A percentile compares a stretch with the other conserved stretches of the same genome.
These are phyloP conservation scores for Venturia effusa DNA, from an alignment of 2,329 filamentous ascomycete species.

Conservation along the genomic window DNA sequence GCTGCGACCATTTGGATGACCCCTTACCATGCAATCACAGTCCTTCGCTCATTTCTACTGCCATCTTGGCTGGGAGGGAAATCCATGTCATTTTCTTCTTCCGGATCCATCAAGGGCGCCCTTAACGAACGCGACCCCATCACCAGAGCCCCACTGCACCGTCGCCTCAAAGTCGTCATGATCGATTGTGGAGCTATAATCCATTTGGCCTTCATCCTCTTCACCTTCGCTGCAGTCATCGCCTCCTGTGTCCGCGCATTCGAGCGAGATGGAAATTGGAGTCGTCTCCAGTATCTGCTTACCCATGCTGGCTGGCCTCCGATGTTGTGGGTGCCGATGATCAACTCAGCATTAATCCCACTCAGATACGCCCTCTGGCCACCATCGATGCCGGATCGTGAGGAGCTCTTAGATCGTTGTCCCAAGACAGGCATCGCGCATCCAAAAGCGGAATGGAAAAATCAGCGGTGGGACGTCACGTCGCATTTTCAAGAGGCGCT, in stretches of 20 bases:
- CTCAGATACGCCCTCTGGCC: slow-evolving; percentile 10
- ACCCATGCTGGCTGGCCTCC: slow-evolving; percentile 55
- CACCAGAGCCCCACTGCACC: slow-evolving; percentile 32
- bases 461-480: slow-evolving; percentile 16
- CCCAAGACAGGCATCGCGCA: slow-evolving; percentile 12
- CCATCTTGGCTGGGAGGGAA: slow-evolving; percentile 48
- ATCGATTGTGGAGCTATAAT: slow-evolving; percentile 46
- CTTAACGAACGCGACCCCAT: slow-evolving; percentile 46
- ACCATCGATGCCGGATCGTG: slow-evolving; percentile 11
- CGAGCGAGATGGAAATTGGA: slow-evolving; percentile 26
- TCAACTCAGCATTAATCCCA: slow-evolving; percentile 7
- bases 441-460: slow-evolving; percentile 13
- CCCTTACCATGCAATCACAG: slow-evolving; percentile 48
- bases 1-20: slow-evolving; percentile 53
- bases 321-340: slow-evolving; percentile 43
- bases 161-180: slow-evolving; percentile 43
- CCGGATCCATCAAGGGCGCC: slow-evolving; percentile 44
- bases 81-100: slow-evolving; percentile 48
- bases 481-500: slow-evolving; percentile 4
- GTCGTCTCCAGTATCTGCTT: slow-evolving; percentile 41
- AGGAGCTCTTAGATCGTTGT: slow-evolving; percentile 11
- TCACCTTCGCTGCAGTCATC: slow-evolving; percentile 40
- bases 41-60: slow-evolving; percentile 47
- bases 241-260: slow-evolving; percentile 43
- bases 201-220: slow-evolving; percentile 44